Base-by-base conservation (phyloP, 768 basidiomycete species). In the Fibroporia radiculosa region DNA sequence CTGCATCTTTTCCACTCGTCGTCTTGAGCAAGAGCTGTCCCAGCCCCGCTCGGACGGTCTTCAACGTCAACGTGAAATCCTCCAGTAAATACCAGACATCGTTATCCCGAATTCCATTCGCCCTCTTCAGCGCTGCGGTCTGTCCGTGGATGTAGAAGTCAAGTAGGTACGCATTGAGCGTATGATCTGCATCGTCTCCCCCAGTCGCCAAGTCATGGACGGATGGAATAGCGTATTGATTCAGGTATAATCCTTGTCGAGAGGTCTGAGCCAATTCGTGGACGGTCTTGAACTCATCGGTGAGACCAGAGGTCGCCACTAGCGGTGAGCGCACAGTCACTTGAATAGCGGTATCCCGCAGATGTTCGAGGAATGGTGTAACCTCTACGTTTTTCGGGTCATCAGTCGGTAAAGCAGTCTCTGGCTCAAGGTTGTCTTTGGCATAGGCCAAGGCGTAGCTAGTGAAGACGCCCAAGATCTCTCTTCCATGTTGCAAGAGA, bases 141-240 rank as follows among this genome's bases (percentile, higher is more conserved):
- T 80, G 79, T 0, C 83, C 84, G 46, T 86, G 84, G 0, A 57
- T 70, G 55, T 74, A 84, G 61, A 84, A 87, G 54, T 87, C 84
- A 35, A 75, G 62, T 13, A 85, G 58, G 53, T 83, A 83, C 0
- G 79, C 82, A 48, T 85, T 84, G 35, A 83, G 66, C 7, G 62
- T 62, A 4, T 54, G 19, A 1, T 56, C 52, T 38, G 60, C 52
- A 38, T 56, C 52, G 11, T 55, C 43, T 2, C 51, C 54, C 8
- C 35, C 45, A 18, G 53, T 27, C 36, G 56, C 66, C 59, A 62
- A 66, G 45, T 42, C 50, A 19, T 58, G 60, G 54, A 83, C 55
- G 1, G 78, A 74, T 4, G 84, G 84, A 13, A 82, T 77, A 0
- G 75, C 74, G 53, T 82, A 69, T 51, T 72, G 70, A 53, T 78